Evolutionary conservation across 2,329 filamentous ascomycete species (phyloP).

Genomic region (Lasiodiplodia gonubiensis): DNA sequence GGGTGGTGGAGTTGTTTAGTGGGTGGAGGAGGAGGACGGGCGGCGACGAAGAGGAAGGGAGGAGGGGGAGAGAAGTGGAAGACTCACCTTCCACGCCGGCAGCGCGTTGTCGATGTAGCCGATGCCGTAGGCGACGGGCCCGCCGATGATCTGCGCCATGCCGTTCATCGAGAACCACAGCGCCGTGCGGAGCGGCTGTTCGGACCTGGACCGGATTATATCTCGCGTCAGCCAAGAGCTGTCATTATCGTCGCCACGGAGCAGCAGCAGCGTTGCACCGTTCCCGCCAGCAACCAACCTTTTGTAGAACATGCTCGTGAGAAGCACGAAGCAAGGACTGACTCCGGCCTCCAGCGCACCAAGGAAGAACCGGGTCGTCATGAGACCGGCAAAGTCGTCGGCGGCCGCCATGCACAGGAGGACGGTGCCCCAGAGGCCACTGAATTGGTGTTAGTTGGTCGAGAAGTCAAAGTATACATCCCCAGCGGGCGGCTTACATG

Average conservation of each 20-base stretch:
- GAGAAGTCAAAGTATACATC: not conserved
- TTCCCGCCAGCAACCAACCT: not conserved
- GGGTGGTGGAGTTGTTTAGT: too few relatives aligned
- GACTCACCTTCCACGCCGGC: conserved; percentile 56
- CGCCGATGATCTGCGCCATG: conserved; percentile 24
- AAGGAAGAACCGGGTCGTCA: conserved; percentile 67
- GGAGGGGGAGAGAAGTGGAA: conserved; percentile 47
- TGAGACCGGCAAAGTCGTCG: conserved; percentile 33
- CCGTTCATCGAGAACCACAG: conserved; percentile 29
- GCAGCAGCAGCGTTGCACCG: too few relatives aligned
- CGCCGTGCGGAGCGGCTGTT: conserved; percentile 17
- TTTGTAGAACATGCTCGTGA: conserved; percentile 13
- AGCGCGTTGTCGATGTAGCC: conserved; percentile 68
- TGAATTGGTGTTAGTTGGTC: not conserved
- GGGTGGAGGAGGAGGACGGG: too few relatives aligned
- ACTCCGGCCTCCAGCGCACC: conserved; percentile 71
- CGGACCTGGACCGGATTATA: not conserved
- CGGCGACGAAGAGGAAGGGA: too few relatives aligned
- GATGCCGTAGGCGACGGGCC: conserved; percentile 56
- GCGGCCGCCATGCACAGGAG: conserved; percentile 20
- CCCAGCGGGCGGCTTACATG: conserved; percentile 43
- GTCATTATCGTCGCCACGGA: too few relatives aligned
- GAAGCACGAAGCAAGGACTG: conserved; percentile 38
- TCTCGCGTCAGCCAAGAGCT: too few relatives aligned
- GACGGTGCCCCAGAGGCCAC: conserved; percentile 20